Conservation (phyloP, 331 rosid species). For the Arachis monticola region DNA sequence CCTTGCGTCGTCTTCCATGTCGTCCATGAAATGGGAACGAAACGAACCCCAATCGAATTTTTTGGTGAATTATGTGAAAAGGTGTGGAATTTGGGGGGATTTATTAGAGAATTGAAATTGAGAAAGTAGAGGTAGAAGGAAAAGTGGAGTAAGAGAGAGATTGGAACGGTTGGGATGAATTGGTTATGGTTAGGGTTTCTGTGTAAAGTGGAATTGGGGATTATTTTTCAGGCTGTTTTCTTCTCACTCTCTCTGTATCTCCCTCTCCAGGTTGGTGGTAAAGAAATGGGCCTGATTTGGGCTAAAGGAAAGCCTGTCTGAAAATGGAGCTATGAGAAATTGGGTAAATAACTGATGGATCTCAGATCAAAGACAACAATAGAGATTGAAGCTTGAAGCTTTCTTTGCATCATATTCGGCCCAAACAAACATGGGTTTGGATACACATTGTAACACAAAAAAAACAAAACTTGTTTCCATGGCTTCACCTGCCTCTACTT, state of each 20-base stretch:
- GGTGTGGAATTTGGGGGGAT: not conserved
- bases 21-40: slow-evolving; percentile 50
- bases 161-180: not conserved
- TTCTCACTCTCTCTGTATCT: not conserved
- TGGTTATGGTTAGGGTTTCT: slow-evolving; percentile 36
- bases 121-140: not conserved
- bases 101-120: not conserved
- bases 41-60: slow-evolving; percentile 25
- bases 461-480: no score
- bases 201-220: not conserved
- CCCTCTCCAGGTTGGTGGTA: not conserved
- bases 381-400: no score
- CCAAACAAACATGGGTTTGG: no score
- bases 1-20: slow-evolving; percentile 61
- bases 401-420: no score
- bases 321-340: not conserved
- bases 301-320: not conserved
- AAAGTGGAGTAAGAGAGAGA: not conserved
- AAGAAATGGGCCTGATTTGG: not conserved
- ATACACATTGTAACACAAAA: no score
- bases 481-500: no score
- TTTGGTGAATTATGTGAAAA: not conserved
- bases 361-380: not conserved
- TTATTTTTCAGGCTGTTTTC: not conserved
- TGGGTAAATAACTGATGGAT: not conserved